Evolutionary conservation across 2,329 filamentous ascomycete genomes (phyloP), one percentile per base, ranked within the genome.

Genomic region (Eurotiales sp.): DNA sequence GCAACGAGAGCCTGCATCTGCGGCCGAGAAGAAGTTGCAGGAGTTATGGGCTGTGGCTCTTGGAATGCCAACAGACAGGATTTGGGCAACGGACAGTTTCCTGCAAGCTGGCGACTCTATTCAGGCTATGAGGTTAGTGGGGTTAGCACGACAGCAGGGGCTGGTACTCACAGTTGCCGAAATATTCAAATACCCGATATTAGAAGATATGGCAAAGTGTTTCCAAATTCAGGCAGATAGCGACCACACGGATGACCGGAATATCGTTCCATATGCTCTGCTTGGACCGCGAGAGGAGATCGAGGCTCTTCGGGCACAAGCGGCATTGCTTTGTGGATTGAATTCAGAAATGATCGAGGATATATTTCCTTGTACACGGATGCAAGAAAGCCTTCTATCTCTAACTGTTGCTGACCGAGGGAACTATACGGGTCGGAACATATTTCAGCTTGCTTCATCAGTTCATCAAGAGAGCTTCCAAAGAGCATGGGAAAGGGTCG

Each of bases 121-220:
- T 47, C 51, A 48, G 19, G 64, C 63, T 15, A 66, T 66, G 57
- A 56, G 58, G 54, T 52, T 65, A 34, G 62, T 62, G 7, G 55
- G 56, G 22, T 53, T 52, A 32, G 46, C 53, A 25, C 52, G 59
- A n/a, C 22, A 53, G 19, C 40, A 57, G 21, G 61, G 60, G 1
- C 41, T 59, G 27, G 41, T 36, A 15, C 41, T 65, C 21, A 60
- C 58, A 10, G 61, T 64, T 8, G 56, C 60, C 5, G 56, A 64
- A 15, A 52, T 64, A 8, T 62, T 64, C 49, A 41, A 53, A 22
- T 17, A 58, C 46, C 58, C 56, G 44, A 42, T 64, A 8, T 53
- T 75, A 8, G 23, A 62, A 49, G 77, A 81, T 41, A 77, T 82
- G 69, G 77, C 80, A 7, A 70, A 70, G 32, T 63, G 68, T 1